Evolutionary conservation across 805 yeast genomes (phyloP).

Genomic region (Cyberlindnera euphorbiiphila): DNA sequence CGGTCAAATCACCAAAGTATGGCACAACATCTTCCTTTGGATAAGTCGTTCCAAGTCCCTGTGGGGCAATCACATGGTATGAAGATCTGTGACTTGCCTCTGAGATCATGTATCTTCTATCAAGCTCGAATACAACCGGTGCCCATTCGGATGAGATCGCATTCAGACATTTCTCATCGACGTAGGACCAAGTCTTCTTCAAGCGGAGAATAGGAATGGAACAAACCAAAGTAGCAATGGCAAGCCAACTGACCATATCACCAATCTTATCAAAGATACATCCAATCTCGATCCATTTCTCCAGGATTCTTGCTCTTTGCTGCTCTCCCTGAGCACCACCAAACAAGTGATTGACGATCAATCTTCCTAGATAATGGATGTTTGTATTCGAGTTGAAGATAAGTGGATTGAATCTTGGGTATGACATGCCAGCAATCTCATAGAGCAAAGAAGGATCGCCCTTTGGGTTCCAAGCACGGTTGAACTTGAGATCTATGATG

Average conservation of each 20-base stretch:
- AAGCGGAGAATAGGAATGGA: constrained; percentile 79
- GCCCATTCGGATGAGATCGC: constrained; percentile 82
- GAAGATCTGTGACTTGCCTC: constrained; percentile 55
- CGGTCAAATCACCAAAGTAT: constrained; percentile 81
- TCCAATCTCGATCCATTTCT: constrained; percentile 85
- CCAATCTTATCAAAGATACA: constrained; percentile 72
- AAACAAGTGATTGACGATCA: constrained; percentile 67
- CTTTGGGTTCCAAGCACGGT: constrained; percentile 72
- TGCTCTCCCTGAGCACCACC: constrained; percentile 35
- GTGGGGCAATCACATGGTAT: constrained; percentile 77
- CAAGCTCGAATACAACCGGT: constrained; percentile 85
- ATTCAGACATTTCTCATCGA: constrained; percentile 55
- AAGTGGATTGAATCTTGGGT: constrained; percentile 63
- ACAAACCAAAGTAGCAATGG: constrained; percentile 78
- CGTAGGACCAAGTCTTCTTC: constrained; percentile 67
- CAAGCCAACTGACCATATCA: constrained; percentile 93
- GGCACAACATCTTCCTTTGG: constrained; percentile 80
- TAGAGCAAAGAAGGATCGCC: constrained; percentile 73
- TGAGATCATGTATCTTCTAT: constrained; percentile 62
- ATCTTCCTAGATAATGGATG: constrained; percentile 73
- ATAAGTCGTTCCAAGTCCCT: constrained; percentile 76
- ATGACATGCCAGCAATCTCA: constrained; percentile 32
- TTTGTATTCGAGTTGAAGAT: constrained; percentile 63
- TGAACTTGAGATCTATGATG: constrained; percentile 62
- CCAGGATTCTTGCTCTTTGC: constrained; percentile 58